Conservation (phyloP, 345 rosid species). For the Punica granatum region DNA sequence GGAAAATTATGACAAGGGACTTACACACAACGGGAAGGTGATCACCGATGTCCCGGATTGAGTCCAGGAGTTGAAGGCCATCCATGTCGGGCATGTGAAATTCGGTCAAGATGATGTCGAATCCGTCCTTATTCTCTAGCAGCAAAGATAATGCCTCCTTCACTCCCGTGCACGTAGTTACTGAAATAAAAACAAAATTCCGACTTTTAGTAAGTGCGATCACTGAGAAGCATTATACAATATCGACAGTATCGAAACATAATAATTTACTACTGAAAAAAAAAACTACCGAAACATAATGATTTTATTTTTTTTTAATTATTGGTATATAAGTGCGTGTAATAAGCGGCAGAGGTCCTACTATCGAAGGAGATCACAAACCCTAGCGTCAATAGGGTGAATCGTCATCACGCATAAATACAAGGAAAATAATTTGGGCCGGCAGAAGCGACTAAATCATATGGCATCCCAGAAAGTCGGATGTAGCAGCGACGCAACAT, state of each 20-base stretch:
- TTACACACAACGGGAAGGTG: constrained; percentile 9
- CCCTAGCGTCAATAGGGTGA: too few species aligned
- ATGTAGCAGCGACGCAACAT: neutral
- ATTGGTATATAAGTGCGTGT: too few species aligned
- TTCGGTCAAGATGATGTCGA: constrained; percentile 9
- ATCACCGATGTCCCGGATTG: neutral
- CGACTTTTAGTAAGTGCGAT: neutral
- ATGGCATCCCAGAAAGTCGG: too few species aligned
- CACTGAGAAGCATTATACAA: neutral
- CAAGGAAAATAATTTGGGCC: neutral
- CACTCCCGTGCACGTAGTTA: constrained; percentile 7
- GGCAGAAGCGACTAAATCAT: neutral
- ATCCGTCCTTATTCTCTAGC: neutral
- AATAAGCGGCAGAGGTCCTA: too few species aligned
- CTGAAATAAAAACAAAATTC: neutral
- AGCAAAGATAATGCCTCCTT: constrained; percentile 3
- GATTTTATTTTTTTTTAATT: too few species aligned
- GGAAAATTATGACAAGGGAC: neutral
- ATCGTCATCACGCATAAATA: too few species aligned
- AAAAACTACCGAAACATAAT: too few species aligned
- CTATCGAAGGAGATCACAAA: too few species aligned
- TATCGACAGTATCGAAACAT: too few species aligned
- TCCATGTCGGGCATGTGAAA: constrained; percentile 11
- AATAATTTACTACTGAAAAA: neutral
- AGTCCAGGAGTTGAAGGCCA: constrained; percentile 8